phyloP scores from a whole-genome alignment of 2,329 filamentous ascomycete species.

The Diaporthe velutina region DNA sequence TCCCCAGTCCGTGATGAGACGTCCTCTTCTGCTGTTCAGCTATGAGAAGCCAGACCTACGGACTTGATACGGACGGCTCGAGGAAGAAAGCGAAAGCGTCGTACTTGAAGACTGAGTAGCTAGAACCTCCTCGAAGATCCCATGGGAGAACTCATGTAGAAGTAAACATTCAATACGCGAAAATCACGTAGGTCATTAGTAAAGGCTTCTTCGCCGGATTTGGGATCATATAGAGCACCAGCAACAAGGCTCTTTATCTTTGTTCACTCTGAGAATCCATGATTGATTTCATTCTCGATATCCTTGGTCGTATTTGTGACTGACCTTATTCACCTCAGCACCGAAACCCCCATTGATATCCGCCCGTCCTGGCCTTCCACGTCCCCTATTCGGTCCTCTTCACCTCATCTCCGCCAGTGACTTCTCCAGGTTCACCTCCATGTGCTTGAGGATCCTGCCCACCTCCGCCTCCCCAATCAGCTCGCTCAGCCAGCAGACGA shows the following conservation, averaged over 20 bases:
- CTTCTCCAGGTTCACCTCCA: constrained; percentile 20
- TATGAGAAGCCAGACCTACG: background rate
- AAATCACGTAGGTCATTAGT: background rate
- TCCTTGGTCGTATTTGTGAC: background rate
- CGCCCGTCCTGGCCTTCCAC: background rate
- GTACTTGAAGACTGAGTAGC: background rate
- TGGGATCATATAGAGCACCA: background rate
- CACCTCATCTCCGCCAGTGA: constrained; percentile 14
- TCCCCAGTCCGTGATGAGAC: background rate
- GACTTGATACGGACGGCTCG: background rate
- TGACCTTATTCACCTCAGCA: background rate
- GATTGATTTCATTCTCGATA: background rate
- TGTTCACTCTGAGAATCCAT: background rate
- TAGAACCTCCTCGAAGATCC: background rate
- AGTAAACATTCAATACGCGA: background rate
- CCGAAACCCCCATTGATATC: background rate
- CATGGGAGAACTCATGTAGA: background rate
- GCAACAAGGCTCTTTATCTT: background rate
- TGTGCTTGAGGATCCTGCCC: background rate
- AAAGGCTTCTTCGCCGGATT: background rate
- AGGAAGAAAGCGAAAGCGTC: background rate
- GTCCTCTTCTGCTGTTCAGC: background rate
- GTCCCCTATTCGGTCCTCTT: background rate
- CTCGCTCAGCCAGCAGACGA: constrained; percentile 32
- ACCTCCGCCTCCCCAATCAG: constrained; percentile 29